phyloP scores from a whole-genome alignment of 2,329 filamentous ascomycete genomes.

The Cordyceps tenuipes region DNA sequence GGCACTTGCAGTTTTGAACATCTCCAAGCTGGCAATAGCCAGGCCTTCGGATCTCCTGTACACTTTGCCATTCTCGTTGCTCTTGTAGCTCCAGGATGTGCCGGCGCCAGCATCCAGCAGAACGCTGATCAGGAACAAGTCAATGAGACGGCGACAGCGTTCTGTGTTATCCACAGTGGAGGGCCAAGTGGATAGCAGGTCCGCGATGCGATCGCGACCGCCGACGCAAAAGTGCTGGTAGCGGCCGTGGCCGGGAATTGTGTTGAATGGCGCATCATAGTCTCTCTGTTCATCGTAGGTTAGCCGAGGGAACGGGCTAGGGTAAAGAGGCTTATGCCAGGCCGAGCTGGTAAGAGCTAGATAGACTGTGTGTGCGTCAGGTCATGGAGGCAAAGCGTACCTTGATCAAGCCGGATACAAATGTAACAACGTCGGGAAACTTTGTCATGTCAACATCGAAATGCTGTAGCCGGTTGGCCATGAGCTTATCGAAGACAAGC shows the following conservation, averaged over 20 bases:
- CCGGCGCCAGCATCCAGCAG: slow-evolving; percentile 84
- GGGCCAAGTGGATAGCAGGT: slow-evolving; percentile 63
- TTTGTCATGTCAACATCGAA: slow-evolving; percentile 84
- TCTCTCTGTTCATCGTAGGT: slow-evolving; percentile 34
- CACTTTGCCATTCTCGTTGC: slow-evolving; percentile 72
- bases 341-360: neutral
- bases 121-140: slow-evolving; percentile 72
- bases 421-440: slow-evolving; percentile 73
- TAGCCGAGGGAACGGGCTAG: neutral
- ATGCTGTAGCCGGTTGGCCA: slow-evolving; percentile 69
- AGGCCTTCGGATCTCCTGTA: slow-evolving; percentile 85
- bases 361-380: neutral
- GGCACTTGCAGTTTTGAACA: slow-evolving; percentile 68
- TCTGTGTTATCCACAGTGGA: slow-evolving; percentile 62
- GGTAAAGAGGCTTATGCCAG: no score
- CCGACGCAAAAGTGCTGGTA: slow-evolving; percentile 83
- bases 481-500: slow-evolving; percentile 67
- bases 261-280: slow-evolving; percentile 45
- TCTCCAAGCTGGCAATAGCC: slow-evolving; percentile 68
- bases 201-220: slow-evolving; percentile 62
- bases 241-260: slow-evolving; percentile 77
- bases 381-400: slow-evolving; percentile 37
- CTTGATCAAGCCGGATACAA: slow-evolving; percentile 93
- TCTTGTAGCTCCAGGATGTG: slow-evolving; percentile 86
- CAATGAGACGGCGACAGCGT: slow-evolving; percentile 65